Base-by-base conservation (phyloP, 1,284 basidiomycete species). In the Ceratobasidium theobromae region DNA sequence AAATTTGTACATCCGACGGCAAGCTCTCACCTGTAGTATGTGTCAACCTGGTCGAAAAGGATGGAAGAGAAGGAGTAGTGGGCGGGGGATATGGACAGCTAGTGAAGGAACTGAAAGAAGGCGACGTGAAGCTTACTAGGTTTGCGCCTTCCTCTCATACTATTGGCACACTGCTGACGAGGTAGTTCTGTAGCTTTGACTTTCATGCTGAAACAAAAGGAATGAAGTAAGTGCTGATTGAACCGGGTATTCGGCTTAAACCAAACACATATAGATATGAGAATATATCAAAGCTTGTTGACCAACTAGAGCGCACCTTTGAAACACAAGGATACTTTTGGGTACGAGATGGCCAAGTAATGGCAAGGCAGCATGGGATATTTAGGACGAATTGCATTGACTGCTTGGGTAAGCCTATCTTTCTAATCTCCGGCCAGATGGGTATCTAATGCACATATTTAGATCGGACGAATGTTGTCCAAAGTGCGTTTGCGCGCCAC, bases 341-440 rank as follows among this genome's bases (percentile, higher is more conserved):
- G 94, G 82, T 90, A 9, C 89, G 89, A 1, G 83, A 88, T 68
- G 80, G 86, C 40, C 79, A 80, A 21, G 79, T 87, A 8, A 82
- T 95, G 75, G 89, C 91, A 3, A 84, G 85, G 70, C 95, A 98
- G 75, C 86, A 85, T 53, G 93, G 93, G 1, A 86, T 89, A 1
- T 95, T 91, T 76, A 85, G 95, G 4, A 82, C 88, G 21, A 95
- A 95, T 73, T 98, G 95, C 74, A 95, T 98, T 66, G 95, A 98
- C 75, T 96, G 94, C 69, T 72, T 62, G 18, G 58, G 58, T 51
- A 43, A 54, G 32, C 27, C 30, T n/a, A 4, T 40, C 6, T 14
- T 40, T 21, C 46, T 28, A 9, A n/a, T 21, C 21, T 23, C 11
- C 16, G 12, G 12, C 33, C 30, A 4, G 8, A 48, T 18, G 1